phyloP scores from a whole-genome alignment of 768 basidiomycete species.

The Lactarius sanguifluus region DNA sequence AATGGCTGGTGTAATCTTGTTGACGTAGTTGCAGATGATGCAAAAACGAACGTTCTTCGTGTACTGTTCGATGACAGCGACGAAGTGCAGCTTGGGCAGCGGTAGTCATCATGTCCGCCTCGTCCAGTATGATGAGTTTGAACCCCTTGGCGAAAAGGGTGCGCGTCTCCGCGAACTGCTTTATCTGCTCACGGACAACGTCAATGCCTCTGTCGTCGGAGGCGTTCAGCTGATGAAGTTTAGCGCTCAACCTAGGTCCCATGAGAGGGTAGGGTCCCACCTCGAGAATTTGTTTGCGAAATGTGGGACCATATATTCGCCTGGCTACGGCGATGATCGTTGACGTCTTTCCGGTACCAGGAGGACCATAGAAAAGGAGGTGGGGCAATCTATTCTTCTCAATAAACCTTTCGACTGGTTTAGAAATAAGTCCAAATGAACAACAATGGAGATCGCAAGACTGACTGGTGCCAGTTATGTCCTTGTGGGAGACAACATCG shows the following conservation, averaged over 20 bases:
- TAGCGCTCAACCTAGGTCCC: constrained; percentile 13
- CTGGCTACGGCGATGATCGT: constrained; percentile 95
- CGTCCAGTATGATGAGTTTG: constrained; percentile 97
- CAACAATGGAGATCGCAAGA: constrained; percentile 19
- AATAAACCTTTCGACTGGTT: constrained; percentile 91
- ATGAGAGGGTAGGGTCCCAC: constrained; percentile 41
- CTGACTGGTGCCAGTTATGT: constrained; percentile 93
- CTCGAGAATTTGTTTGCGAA: constrained; percentile 91
- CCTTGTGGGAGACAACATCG: constrained; percentile 96
- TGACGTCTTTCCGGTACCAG: constrained; percentile 97
- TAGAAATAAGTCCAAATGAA: not conserved
- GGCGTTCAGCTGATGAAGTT: constrained; percentile 74
- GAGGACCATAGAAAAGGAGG: constrained; percentile 95
- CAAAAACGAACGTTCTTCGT: constrained; percentile 99
- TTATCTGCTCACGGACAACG: constrained; percentile 97
- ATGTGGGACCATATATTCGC: constrained; percentile 86
- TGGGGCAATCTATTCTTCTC: constrained; percentile 93
- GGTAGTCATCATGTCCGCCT: constrained; percentile 99
- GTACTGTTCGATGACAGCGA: constrained; percentile 96
- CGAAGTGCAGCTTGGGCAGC: constrained; percentile 95
- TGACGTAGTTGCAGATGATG: constrained; percentile 99
- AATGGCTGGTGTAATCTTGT: constrained; percentile 97
- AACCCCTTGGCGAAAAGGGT: constrained; percentile 90
- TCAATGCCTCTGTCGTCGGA: constrained; percentile 99
- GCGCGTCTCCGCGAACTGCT: constrained; percentile 95